Conservation (phyloP, 331 rosid genomes). For the Rosa hybrid region DNA sequence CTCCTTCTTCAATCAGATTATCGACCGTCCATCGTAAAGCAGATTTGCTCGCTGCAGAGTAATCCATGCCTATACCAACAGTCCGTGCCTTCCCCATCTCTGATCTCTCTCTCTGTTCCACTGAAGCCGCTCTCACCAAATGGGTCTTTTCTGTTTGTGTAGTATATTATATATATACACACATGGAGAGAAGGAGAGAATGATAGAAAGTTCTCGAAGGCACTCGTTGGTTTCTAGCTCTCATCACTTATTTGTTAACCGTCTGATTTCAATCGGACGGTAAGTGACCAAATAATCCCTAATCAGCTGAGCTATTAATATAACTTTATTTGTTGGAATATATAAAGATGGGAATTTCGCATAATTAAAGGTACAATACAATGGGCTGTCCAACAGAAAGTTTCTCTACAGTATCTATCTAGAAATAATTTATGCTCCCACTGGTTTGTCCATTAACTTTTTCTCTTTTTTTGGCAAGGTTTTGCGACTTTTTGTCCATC, state of each 20-base stretch:
- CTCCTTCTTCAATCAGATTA: conserved; percentile 49
- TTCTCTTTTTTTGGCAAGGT: too few species aligned
- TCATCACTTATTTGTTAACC: too few species aligned
- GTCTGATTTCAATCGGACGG: too few species aligned
- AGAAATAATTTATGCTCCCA: background rate
- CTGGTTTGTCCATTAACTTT: background rate
- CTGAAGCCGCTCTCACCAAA: too few species aligned
- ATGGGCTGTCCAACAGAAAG: background rate
- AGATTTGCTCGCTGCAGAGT: conserved; percentile 63
- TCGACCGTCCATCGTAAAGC: conserved; percentile 71
- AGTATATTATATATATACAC: too few species aligned
- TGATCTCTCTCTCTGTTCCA: background rate
- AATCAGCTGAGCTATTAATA: too few species aligned
- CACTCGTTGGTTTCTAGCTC: background rate
- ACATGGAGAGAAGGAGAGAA: too few species aligned
- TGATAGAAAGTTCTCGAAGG: background rate
- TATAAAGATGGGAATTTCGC: background rate
- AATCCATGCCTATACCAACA: conserved; percentile 72
- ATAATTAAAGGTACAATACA: background rate
- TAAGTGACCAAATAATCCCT: too few species aligned
- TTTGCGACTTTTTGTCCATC: background rate
- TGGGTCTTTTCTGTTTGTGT: too few species aligned
- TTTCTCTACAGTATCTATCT: background rate
- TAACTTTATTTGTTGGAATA: too few species aligned
- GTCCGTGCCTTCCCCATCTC: conserved; percentile 50